Conservation (phyloP, 2,329 filamentous ascomycete genomes). For the Dactylellina leptospora region DNA sequence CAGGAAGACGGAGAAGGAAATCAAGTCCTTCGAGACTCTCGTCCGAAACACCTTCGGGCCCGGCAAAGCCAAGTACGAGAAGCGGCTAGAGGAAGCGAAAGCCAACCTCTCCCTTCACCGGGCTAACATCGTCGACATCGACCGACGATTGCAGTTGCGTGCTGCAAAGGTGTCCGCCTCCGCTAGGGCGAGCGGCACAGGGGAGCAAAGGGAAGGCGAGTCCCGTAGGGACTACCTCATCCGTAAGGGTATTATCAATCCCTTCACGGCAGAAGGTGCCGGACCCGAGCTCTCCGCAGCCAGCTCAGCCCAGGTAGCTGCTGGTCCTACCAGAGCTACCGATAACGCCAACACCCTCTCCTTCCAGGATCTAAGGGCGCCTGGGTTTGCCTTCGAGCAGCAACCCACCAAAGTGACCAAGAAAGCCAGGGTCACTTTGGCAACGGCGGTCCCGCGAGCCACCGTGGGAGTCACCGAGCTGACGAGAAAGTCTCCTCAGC, state of each 20-base stretch:
- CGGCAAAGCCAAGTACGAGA: slow-evolving; percentile 59
- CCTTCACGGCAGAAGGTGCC: slow-evolving; percentile 80
- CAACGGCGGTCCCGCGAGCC: slow-evolving; percentile 52
- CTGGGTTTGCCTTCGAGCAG: slow-evolving; percentile 72
- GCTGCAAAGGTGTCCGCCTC: slow-evolving; percentile 67
- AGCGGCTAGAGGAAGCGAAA: slow-evolving; percentile 73
- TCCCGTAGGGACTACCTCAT: slow-evolving; percentile 84
- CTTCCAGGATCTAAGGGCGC: slow-evolving; percentile 76
- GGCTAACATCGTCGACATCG: slow-evolving; percentile 80
- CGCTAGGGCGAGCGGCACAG: slow-evolving; percentile 62
- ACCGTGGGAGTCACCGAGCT: neutral
- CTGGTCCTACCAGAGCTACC: slow-evolving; percentile 77
- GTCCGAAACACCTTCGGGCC: slow-evolving; percentile 26
- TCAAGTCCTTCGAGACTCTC: slow-evolving; percentile 7
- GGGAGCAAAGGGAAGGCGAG: slow-evolving; percentile 76
- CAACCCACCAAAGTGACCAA: slow-evolving; percentile 60
- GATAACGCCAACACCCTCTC: slow-evolving; percentile 66
- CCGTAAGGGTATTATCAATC: slow-evolving; percentile 95
- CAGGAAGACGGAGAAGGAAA: slow-evolving; percentile 30
- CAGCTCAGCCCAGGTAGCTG: slow-evolving; percentile 71
- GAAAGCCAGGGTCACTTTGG: slow-evolving; percentile 66
- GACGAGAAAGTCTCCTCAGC: slow-evolving; percentile 8
- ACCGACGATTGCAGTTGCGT: slow-evolving; percentile 79
- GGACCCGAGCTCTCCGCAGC: slow-evolving; percentile 71
- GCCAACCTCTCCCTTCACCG: slow-evolving; percentile 72